Base-by-base conservation (phyloP, 495 filamentous ascomycete species). In the Lasiosphaeris hirsuta region DNA sequence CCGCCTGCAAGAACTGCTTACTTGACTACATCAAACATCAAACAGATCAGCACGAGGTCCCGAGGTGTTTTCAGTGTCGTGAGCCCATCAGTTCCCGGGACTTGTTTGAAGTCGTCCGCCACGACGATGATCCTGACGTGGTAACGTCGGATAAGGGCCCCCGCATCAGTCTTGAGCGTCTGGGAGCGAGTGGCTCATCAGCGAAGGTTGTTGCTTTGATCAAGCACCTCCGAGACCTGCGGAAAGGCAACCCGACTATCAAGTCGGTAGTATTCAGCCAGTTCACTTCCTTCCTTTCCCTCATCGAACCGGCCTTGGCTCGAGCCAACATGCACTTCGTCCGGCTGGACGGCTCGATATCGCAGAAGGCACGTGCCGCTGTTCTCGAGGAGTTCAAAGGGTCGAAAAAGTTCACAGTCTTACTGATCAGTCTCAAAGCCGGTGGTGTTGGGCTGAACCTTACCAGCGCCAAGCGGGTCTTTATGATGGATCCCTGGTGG, bases 401-500 rank as follows among this genome's bases (percentile, higher is more conserved):
- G 14, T 72, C 65, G 50, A 61, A 69, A 48, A 76, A 72, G 42
- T 79, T 72, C 14, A 77, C 76, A 9, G 84, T 97, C 37, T 76
- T 98, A 19, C 72, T 98, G 10, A 78, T 98, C 57, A 92, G 87
- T 65, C 80, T 98, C 56, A 82, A 90, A 46, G 94, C 95, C 3
- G 94, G 94, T 15, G 94, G 94, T 33, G 94, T 98, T 2, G 94
- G 94, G 0, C 76, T 98, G 38, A 98, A 98, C 65, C 77, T 99
- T 42, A 97, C 92, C 4, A 82, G 83, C 51, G 94, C 94, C 13
- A 89, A 85, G 61, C 77, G 88, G 51, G 95, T 97, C 10, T 97
- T 87, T 69, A 91, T 99, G 88, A 96, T 97, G 93, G 95, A 99
- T 72, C 93, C 95, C 0, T 99, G 95, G 95, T 99, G 95, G 95